Base-by-base conservation (phyloP, 805 yeast genomes). In the Isabelozyma gotoi region DNA sequence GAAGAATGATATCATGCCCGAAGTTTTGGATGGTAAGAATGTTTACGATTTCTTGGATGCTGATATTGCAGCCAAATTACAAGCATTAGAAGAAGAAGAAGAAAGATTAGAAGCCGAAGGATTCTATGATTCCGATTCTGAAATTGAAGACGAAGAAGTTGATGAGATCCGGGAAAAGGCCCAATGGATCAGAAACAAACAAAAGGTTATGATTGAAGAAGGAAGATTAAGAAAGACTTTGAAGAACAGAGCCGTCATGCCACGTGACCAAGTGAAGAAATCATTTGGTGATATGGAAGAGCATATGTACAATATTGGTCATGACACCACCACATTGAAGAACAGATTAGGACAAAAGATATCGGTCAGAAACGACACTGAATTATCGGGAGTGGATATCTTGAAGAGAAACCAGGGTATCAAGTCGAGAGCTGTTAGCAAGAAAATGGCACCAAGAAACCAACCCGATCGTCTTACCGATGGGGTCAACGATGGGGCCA, bases 1-100 rank as follows among this genome's bases (percentile, higher is more conserved):
- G 99, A 92, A 92, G 78, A 82, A 89, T 53, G 99, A 94, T 68
- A 78, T 85, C 49, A 89, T 94, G 89, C 99, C 99, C 19, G 99
- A 94, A 75, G 78, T 94, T 42, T 74, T 94, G 63, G 90, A 94
- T 60, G 99, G 99, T 71, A 86, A 82, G 74, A 94, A 94, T 63
- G 97, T 94, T 45, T 92, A 90, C 71, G 99, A 94, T 70, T 94
- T 87, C 84, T 78, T 94, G 65, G 99, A 94, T 60, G 89, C 96
- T 35, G 99, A 94, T 55, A 94, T 94, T 62, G 86, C 90, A 39
- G 85, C 88, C 52, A 94, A 94, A 72, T 78, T 94, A 62, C 89
- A 89, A 69, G 96, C 96, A 14, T 76, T 94, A 51, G 99, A 94
- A 72, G 97, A 87, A 50, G 99, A 94, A 71, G 99, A 94, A 73